Evolutionary conservation across 768 basidiomycete species (phyloP), one percentile per base, ranked within the genome.

Genomic region (Mycena vulgaris): DNA sequence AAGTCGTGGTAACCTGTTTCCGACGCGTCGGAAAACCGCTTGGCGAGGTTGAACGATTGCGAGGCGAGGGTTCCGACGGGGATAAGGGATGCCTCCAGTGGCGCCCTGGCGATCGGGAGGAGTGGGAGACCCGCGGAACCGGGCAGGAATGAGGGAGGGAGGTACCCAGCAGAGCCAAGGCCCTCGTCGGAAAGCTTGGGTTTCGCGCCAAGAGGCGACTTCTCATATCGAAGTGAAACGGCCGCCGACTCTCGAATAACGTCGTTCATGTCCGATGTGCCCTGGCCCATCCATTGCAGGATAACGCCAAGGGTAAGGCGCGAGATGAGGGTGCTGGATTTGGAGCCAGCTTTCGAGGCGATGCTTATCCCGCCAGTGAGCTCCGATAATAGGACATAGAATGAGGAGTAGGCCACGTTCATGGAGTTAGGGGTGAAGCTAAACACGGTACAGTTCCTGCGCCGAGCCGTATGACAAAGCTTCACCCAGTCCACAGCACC

Each of bases 401-500:
- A 79, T 10, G 67, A 45, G 3, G 69, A 55, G 27, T 60, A 53
- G 17, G 56, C 27, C 19, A 42, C 7, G 0, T 64, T 53, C 65
- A 75, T 60, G 28, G 65, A 42, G 7, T 35, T 61, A 6, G 73
- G 70, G 8, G 70, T 67, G 66, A 77, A 77, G 17, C 66, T 70
- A 57, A 79, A 79, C 14, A 78, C 66, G 17, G 74, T 75, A 37
- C 75, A 75, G 48, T 75, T 74, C 33, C 73, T 57, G 30, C 64
- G 63, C 27, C 68, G 64, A 37, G 74, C 76, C 30, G 70, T 71
- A 35, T 70, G 68, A 28, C 65, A 75, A 19, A 79, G 57, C 39
- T 78, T 76, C 33, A 79, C 76, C 78, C 77, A 79, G 65, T 79
- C 78, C 4, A 74, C 74, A 1, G 76, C 74, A 40, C 72, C 73